Base-by-base conservation (phyloP, 768 basidiomycete species). In the Strobilomyces dryophilus region DNA sequence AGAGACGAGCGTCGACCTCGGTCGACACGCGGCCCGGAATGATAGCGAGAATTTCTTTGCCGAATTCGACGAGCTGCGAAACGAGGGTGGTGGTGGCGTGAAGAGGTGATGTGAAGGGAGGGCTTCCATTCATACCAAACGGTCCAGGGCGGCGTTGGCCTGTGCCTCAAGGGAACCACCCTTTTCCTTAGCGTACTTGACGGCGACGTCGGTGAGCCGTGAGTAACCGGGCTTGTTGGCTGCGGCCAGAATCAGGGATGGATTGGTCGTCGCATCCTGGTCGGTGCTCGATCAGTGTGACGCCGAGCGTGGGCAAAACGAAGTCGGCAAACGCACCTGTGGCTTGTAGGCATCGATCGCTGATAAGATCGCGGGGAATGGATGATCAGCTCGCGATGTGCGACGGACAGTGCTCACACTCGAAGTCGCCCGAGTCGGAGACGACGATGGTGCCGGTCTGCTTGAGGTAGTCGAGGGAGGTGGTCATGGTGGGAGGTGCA, bases 1-100 rank as follows among this genome's bases (percentile, higher is more conserved):
- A 98, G 52, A 98, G 84, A 61, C 91, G 87, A 46, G 97, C 97
- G 71, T 99, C 97, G 61, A 99, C 95, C 73, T 99, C 97, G 58
- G 97, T 98, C 41, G 97, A 99, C 57, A 99, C 95, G 71, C 97
- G 90, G 54, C 97, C 97, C 51, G 97, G 97, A 65, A 99, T 92
- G 74, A 99, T 93, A 56, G 77, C 76, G 47, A 98, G 81, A 67
- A 99, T 98, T 76, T 88, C 94, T 71, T 85, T 90, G 61, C 97
- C 97, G 76, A 99, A 99, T 73, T 92, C 95, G 64, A 98, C 92
- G 57, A 99, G 85, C 93, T 95, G 17, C 67, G 31, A 68, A 35
- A 51, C 55, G 57, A 57, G 48, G 59, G 57, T 52, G 54, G 34
- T 53, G 44, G 31, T 57, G 36, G 41, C 56, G 56, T 55, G 26